A percentile compares a stretch with the other conserved stretches of the same genome.
phyloP scores from a whole-genome alignment of 257 asterid genomes.

The Misopates orontium region DNA sequence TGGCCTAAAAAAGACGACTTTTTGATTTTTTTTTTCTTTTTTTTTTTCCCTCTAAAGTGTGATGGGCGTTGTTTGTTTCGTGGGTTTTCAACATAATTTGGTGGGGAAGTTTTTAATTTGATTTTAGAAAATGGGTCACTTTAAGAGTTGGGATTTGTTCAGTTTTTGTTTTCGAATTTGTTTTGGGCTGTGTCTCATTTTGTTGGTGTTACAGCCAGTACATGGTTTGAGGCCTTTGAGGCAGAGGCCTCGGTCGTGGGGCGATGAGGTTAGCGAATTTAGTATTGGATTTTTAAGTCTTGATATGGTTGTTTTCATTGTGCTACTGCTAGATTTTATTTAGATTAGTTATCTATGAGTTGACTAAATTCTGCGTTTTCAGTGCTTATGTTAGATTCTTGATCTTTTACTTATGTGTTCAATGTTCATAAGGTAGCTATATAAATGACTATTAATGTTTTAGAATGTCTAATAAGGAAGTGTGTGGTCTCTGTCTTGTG shows the following conservation, averaged over 20 bases:
- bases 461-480: conserved; percentile 19
- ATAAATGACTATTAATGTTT: not conserved
- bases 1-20: conserved; percentile 19
- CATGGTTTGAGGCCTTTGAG: conserved; percentile 79
- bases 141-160: conserved; percentile 39
- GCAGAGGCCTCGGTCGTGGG: conserved; percentile 82
- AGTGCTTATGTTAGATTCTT: conserved; percentile 11
- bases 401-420: conserved; percentile 16
- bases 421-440: conserved; percentile 8
- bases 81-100: conserved; percentile 37
- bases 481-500: conserved; percentile 5
- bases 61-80: conserved; percentile 43
- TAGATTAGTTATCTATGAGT: conserved; percentile 12
- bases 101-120: conserved; percentile 44
- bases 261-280: conserved; percentile 77
- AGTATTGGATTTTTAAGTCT: conserved; percentile 1
- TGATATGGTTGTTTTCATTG: conserved; percentile 4
- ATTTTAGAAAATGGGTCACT: conserved; percentile 52
- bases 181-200: conserved; percentile 53
- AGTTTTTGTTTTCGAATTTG: conserved; percentile 39
- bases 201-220: conserved; percentile 45
- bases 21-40: not conserved
- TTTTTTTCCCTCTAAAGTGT: conserved; percentile 11
- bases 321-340: conserved; percentile 20
- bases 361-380: conserved; percentile 8